Evolutionary conservation across 2,329 filamentous ascomycete species (phyloP).

Genomic region (Fusarium continuum): DNA sequence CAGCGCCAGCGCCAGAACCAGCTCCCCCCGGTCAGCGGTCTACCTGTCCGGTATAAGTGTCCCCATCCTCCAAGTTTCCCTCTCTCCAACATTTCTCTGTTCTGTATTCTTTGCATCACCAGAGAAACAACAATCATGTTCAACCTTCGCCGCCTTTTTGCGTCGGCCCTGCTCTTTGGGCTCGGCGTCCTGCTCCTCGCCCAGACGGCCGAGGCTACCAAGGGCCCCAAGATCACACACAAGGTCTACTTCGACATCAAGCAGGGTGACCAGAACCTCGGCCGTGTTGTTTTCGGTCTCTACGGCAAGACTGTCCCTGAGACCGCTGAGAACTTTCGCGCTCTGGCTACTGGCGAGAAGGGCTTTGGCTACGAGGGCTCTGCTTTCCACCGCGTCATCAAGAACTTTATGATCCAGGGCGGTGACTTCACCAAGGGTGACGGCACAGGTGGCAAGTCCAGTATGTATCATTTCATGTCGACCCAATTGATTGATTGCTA

Average conservation of each 20-base stretch:
- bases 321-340: conserved; percentile 78
- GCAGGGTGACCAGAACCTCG: conserved; percentile 77
- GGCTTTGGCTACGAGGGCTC: conserved; percentile 85
- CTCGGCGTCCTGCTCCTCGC: conserved; percentile 79
- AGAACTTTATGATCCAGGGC: conserved; percentile 91
- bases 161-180: conserved; percentile 79
- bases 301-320: conserved; percentile 89
- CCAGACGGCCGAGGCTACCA: conserved; percentile 76
- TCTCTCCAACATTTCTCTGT: conserved; percentile 20
- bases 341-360: conserved; percentile 85
- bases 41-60: conserved; percentile 40
- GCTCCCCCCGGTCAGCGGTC: conserved; percentile 19
- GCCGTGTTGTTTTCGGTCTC: conserved; percentile 81
- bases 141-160: conserved; percentile 74
- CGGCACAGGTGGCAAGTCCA: conserved; percentile 86
- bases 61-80: conserved; percentile 30
- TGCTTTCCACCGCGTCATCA: conserved; percentile 89
- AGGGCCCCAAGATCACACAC: conserved; percentile 94
- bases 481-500: conserved; percentile 26
- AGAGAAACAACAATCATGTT: conserved; percentile 68
- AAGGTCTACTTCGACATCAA: conserved; percentile 92
- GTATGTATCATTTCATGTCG: conserved; percentile 56
- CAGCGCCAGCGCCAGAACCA: conserved; percentile 34
- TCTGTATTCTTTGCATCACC: conserved; percentile 30
- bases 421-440: conserved; percentile 88